Conservation (phyloP, 106 monocot species). For the Phalaenopsis aphrodite region DNA sequence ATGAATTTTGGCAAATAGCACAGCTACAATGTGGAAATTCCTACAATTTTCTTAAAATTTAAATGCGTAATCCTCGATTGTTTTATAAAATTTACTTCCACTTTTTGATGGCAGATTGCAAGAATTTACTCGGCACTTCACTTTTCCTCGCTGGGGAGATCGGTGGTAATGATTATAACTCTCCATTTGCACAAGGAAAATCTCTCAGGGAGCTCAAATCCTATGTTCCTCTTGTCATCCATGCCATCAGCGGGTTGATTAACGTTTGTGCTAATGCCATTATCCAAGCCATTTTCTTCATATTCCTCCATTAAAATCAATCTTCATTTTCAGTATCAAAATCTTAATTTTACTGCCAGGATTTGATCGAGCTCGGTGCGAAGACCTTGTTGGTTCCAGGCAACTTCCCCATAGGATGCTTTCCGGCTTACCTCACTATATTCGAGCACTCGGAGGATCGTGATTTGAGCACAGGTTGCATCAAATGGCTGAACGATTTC, state of each 20-base stretch:
- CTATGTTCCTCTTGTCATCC: slow-evolving; percentile 28
- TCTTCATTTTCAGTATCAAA: background rate
- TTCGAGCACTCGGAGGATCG: slow-evolving; percentile 36
- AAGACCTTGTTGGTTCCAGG: slow-evolving; percentile 54
- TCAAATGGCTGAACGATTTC: slow-evolving; percentile 46
- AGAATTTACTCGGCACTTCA: slow-evolving; percentile 13
- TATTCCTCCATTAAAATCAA: background rate
- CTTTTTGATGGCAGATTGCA: slow-evolving; percentile 3
- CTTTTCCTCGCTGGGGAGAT: slow-evolving; percentile 49
- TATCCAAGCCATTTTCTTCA: background rate
- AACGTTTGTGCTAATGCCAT: background rate
- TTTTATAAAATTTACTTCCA: too few relatives aligned
- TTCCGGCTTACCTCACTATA: slow-evolving; percentile 17
- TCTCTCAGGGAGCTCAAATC: slow-evolving; percentile 17
- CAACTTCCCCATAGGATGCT: slow-evolving; percentile 47
- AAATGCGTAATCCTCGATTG: too few relatives aligned
- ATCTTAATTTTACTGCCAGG: slow-evolving; percentile 6
- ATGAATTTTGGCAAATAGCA: too few relatives aligned
- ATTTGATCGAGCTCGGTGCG: slow-evolving; percentile 41
- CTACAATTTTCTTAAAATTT: too few relatives aligned
- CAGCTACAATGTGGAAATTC: too few relatives aligned
- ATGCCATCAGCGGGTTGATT: slow-evolving; percentile 11
- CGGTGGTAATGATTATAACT: slow-evolving; percentile 44
- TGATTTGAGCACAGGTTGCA: slow-evolving; percentile 35
- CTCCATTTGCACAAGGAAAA: slow-evolving; percentile 18